Evolutionary conservation across 2,329 filamentous ascomycete genomes (phyloP).

Genomic region (Fusarium paranaense): DNA sequence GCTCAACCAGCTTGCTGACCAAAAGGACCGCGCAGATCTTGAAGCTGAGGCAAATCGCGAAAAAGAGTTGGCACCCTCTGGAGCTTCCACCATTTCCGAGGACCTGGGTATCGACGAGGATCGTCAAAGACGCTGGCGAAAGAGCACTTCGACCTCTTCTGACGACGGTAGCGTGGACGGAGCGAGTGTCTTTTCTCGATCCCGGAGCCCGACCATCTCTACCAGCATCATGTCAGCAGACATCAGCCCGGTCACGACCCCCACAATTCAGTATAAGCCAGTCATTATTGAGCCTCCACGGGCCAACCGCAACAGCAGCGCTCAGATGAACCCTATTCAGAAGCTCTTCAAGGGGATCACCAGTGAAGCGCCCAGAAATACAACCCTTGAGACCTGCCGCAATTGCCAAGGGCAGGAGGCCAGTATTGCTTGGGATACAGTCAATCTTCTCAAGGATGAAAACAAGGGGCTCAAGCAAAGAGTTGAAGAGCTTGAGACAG

Average conservation of each 20-base stretch:
- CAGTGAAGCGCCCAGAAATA: constrained; percentile 46
- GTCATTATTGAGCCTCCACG: constrained; percentile 42
- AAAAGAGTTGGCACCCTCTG: constrained; percentile 46
- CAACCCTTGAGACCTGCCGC: constrained; percentile 53
- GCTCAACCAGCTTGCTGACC: constrained; percentile 62
- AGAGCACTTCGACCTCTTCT: constrained; percentile 59
- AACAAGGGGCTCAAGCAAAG: constrained; percentile 71
- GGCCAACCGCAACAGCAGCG: constrained; percentile 47
- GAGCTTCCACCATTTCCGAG: constrained; percentile 60
- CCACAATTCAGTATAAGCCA: constrained; percentile 39
- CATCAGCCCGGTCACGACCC: constrained; percentile 34
- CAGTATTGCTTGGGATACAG: constrained; percentile 73
- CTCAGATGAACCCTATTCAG: constrained; percentile 52
- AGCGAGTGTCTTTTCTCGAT: constrained; percentile 71
- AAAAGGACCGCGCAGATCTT: constrained; percentile 60
- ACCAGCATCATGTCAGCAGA: constrained; percentile 51
- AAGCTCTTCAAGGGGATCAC: constrained; percentile 58
- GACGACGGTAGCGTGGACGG: constrained; percentile 63
- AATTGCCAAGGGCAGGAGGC: constrained; percentile 70
- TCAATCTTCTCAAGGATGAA: constrained; percentile 70
- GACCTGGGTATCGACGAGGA: constrained; percentile 68
- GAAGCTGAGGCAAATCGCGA: constrained; percentile 46
- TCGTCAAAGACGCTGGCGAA: constrained; percentile 56
- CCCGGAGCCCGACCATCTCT: constrained; percentile 66
- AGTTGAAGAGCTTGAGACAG: constrained; percentile 68